phyloP scores from a whole-genome alignment of 495 filamentous ascomycete species.

The Lophiotrema nucula region DNA sequence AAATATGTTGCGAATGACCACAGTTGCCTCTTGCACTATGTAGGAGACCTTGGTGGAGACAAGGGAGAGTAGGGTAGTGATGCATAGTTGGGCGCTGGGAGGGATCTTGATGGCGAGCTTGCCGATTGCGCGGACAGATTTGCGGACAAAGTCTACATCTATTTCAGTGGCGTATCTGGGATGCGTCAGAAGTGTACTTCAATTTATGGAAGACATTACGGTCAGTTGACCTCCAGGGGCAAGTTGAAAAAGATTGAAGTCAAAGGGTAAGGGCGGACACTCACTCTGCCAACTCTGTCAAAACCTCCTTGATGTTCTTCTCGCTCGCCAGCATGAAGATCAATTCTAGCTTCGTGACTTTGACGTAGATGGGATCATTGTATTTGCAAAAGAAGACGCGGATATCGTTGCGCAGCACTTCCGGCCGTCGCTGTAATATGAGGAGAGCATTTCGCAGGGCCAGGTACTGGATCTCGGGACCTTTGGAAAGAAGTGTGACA shows the following conservation, averaged over 20 bases:
- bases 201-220: no score
- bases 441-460: conserved; percentile 91
- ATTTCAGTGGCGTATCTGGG: conserved; percentile 92
- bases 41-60: conserved; percentile 99
- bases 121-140: conserved; percentile 94
- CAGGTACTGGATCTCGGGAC: conserved; percentile 95
- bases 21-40: conserved; percentile 99
- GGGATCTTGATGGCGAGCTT: conserved; percentile 99
- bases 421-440: conserved; percentile 88
- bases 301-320: conserved; percentile 91
- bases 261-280: conserved; percentile 24
- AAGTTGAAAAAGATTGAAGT: no score
- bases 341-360: conserved; percentile 96
- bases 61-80: conserved; percentile 86
- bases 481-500: conserved; percentile 92
- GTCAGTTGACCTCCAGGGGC: no score
- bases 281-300: conserved; percentile 91
- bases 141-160: conserved; percentile 97
- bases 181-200: neutral
- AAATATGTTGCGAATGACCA: conserved; percentile 99
- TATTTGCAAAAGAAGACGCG: conserved; percentile 99
- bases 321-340: conserved; percentile 99
- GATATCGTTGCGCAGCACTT: conserved; percentile 94
- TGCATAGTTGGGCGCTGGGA: conserved; percentile 84
- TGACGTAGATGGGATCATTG: conserved; percentile 99